Evolutionary conservation across 139 green algal species (phyloP).

Genomic region (Chlorella vulgaris): DNA sequence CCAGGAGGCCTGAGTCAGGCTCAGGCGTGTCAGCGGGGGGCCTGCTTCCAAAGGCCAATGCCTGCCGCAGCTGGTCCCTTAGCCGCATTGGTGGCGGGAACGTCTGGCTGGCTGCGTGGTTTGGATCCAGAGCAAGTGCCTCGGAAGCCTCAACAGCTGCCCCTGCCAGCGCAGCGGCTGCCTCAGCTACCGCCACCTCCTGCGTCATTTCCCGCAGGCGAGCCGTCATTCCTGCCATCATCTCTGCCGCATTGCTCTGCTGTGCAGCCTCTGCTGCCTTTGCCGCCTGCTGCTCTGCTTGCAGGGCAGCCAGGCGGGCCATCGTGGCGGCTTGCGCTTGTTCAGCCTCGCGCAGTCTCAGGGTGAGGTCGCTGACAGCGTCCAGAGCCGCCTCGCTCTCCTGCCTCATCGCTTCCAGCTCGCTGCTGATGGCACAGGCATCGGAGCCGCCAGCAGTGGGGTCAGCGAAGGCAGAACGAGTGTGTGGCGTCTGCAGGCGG

Average conservation of each 20-base stretch:
- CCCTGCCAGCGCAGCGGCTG: background rate
- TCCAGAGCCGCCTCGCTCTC: conserved; percentile 67
- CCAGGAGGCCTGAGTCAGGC: background rate
- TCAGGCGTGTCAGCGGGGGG: too few relatives aligned
- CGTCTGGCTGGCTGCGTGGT: background rate
- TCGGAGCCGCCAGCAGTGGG: too few relatives aligned
- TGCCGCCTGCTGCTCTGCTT: background rate
- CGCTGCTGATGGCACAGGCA: background rate
- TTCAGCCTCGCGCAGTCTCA: background rate
- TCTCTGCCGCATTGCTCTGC: background rate
- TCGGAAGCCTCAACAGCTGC: background rate
- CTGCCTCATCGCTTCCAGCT: conserved; percentile 36
- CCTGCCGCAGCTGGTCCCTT: too few relatives aligned
- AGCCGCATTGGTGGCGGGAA: background rate
- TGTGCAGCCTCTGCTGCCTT: background rate
- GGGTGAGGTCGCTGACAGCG: background rate
- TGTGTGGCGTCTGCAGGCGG: too few relatives aligned
- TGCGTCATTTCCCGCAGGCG: background rate
- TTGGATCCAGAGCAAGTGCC: background rate
- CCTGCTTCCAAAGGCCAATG: too few relatives aligned
- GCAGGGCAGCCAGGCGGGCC: background rate
- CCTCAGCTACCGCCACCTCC: background rate
- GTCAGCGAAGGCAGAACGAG: too few relatives aligned
- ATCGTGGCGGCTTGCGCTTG: background rate
- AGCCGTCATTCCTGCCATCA: background rate